These are phyloP conservation scores for Lentinula lateritia DNA, from an alignment of 768 basidiomycete genomes.

Conservation along the genomic window DNA sequence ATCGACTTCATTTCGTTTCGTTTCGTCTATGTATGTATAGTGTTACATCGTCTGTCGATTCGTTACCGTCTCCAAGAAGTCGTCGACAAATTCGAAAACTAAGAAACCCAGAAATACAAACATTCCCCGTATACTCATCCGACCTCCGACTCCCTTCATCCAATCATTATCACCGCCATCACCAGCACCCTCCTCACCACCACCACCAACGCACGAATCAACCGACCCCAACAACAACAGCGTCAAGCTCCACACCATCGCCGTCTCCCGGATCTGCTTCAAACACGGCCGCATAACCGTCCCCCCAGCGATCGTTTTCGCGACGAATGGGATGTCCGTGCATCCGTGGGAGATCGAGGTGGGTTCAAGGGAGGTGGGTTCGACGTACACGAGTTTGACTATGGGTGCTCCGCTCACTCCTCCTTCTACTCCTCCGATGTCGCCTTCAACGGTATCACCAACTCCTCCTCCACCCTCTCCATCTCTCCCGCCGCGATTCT, in stretches of 20 bases:
- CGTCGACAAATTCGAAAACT: too few species aligned
- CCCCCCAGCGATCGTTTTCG: constrained; percentile 60
- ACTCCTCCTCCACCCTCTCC: background rate
- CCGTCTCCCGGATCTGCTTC: constrained; percentile 61
- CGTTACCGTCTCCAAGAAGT: constrained; percentile 26
- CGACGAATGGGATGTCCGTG: constrained; percentile 49
- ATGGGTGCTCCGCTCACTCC: background rate
- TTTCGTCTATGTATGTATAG: constrained; percentile 16
- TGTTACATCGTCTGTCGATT: constrained; percentile 40
- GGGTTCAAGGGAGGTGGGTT: too few species aligned
- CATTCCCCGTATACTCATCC: background rate
- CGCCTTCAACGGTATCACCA: too few species aligned
- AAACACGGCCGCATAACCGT: constrained; percentile 70
- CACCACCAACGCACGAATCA: constrained; percentile 9
- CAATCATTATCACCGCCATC: too few species aligned
- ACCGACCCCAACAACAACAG: constrained; percentile 57
- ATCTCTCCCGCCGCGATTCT: constrained; percentile 8
- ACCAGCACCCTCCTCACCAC: too few species aligned
- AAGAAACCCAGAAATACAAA: background rate
- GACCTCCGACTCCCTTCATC: background rate
- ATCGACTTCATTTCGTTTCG: too few species aligned
- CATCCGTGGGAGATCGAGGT: constrained; percentile 8
- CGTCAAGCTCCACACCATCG: constrained; percentile 54
- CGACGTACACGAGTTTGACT: too few species aligned
- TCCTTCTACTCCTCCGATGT: too few species aligned